A percentile compares a stretch with the other conserved stretches of the same genome.
phyloP scores from a whole-genome alignment of 202 grass and related monocot genomes.

The Panicum virgatum region DNA sequence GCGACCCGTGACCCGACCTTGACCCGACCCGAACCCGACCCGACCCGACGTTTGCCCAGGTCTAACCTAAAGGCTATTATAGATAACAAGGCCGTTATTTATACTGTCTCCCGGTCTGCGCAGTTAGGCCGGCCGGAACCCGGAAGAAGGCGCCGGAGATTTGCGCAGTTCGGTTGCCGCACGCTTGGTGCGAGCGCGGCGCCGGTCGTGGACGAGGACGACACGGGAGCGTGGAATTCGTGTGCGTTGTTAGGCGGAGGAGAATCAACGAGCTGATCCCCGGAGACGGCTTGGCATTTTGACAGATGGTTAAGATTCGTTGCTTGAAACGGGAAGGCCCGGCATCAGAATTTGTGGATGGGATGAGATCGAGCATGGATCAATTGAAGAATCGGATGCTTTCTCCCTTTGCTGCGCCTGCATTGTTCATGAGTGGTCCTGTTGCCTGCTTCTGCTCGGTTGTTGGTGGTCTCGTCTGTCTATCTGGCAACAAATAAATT shows the following conservation, averaged over 20 bases:
- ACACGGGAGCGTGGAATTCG: constrained; percentile 11
- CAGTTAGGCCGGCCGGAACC: background rate
- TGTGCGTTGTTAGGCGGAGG: constrained; percentile 33
- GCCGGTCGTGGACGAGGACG: constrained; percentile 17
- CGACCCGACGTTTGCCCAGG: too few relatives aligned
- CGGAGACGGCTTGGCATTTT: background rate
- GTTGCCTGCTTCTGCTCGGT: background rate
- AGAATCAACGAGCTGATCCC: background rate
- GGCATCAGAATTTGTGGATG: background rate
- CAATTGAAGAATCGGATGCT: constrained; percentile 45
- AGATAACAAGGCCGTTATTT: constrained; percentile 9
- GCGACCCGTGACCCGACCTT: too few relatives aligned
- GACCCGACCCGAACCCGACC: too few relatives aligned
- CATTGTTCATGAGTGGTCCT: background rate
- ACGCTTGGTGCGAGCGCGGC: constrained; percentile 20
- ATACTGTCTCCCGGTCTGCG: background rate
- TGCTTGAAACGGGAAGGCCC: constrained; percentile 10
- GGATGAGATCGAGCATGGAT: background rate
- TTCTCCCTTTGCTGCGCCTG: constrained; percentile 32
- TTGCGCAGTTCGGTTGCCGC: constrained; percentile 42
- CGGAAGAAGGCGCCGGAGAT: constrained; percentile 14
- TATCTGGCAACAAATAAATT: too few relatives aligned
- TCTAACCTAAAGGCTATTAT: too few relatives aligned
- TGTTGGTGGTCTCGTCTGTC: too few relatives aligned
- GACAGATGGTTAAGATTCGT: constrained; percentile 39